A percentile compares a stretch with the other conserved stretches of the same genome.
These are phyloP conservation scores for Arctium minus DNA, from an alignment of 129 eudicot genomes.

Conservation along the genomic window DNA sequence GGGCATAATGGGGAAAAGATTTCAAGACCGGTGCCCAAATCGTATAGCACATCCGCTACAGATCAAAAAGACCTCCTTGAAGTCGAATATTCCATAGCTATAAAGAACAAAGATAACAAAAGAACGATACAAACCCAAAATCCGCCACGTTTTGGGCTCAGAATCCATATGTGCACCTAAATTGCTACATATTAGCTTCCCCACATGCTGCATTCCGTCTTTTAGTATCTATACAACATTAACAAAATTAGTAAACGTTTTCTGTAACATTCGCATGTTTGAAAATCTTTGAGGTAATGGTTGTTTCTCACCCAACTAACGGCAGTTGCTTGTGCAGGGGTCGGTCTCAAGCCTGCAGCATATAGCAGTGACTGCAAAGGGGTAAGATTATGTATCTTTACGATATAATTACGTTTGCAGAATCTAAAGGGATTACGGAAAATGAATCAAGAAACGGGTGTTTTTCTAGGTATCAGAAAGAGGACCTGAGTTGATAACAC, in stretches of 20 bases:
- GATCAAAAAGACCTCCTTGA: background rate
- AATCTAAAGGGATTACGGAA: background rate
- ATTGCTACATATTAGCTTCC: conserved; percentile 90
- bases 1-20: conserved; percentile 90
- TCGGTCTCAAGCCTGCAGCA: conserved; percentile 86
- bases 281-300: background rate
- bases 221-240: conserved; percentile 56
- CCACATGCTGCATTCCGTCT: conserved; percentile 94
- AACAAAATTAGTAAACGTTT: background rate
- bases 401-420: background rate
- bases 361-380: conserved; percentile 70
- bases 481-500: conserved; percentile 99
- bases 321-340: conserved; percentile 83
- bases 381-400: conserved; percentile 5
- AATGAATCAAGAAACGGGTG: background rate
- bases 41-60: conserved; percentile 93
- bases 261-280: background rate
- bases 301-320: conserved; percentile 65
- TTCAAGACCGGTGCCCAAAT: conserved; percentile 89
- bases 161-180: conserved; percentile 97
- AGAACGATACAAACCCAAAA: conserved; percentile 52
- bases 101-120: background rate
- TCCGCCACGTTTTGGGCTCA: conserved; percentile 95
- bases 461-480: conserved; percentile 16
- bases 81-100: background rate